Evolutionary conservation across 2,329 filamentous ascomycete genomes (phyloP).

Genomic region (Coniochaeta prunicola): DNA sequence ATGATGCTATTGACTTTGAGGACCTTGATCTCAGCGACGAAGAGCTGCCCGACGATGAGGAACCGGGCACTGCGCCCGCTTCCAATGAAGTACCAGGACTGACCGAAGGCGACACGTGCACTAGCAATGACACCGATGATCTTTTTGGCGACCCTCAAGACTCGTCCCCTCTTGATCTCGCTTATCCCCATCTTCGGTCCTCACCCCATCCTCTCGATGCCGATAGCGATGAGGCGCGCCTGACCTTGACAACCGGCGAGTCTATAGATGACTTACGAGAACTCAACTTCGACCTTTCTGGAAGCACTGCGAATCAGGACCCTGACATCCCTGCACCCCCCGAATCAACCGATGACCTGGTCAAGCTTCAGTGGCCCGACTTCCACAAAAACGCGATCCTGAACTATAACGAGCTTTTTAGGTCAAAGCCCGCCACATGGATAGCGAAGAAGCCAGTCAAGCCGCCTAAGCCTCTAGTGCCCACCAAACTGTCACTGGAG

Average conservation of each 20-base stretch:
- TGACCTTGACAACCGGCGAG: slow-evolving; percentile 22
- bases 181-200: slow-evolving; percentile 25
- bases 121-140: slow-evolving; percentile 56
- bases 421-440: slow-evolving; percentile 70
- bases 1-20: slow-evolving; percentile 82
- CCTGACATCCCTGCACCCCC: slow-evolving; percentile 60
- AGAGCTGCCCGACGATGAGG: slow-evolving; percentile 77
- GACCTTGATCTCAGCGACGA: slow-evolving; percentile 94
- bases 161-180: slow-evolving; percentile 38
- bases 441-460: slow-evolving; percentile 72
- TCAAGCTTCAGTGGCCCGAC: slow-evolving; percentile 73
- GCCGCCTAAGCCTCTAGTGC: slow-evolving; percentile 72
- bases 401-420: slow-evolving; percentile 76
- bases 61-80: slow-evolving; percentile 29
- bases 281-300: slow-evolving; percentile 34
- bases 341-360: slow-evolving; percentile 63
- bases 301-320: slow-evolving; percentile 47
- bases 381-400: slow-evolving; percentile 71
- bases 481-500: slow-evolving; percentile 83
- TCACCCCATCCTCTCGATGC: slow-evolving; percentile 15
- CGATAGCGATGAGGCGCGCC: slow-evolving; percentile 17
- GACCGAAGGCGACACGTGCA: slow-evolving; percentile 49
- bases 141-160: slow-evolving; percentile 58
- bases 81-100: slow-evolving; percentile 44
- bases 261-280: slow-evolving; percentile 27